Evolutionary conservation across 208 protist species (phyloP).

Genomic region (Leptomonas pyrrhocoris): DNA sequence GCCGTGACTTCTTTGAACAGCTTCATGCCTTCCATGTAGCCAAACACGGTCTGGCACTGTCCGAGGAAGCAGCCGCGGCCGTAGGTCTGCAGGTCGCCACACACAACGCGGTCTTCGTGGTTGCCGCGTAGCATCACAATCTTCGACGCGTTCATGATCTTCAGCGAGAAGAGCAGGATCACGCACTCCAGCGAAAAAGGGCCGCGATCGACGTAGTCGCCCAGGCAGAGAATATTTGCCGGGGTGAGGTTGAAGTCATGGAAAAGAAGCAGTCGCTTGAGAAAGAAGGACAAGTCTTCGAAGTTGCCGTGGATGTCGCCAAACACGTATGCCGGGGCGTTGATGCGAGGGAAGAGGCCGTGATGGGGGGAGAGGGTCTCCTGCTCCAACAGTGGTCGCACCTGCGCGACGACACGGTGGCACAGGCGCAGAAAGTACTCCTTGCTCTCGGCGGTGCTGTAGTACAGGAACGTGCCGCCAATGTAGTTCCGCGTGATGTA

Average conservation of each 20-base stretch:
- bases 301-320: slow-evolving; percentile 91
- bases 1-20: slow-evolving; percentile 67
- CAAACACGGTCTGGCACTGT: slow-evolving; percentile 69
- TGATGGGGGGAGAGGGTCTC: slow-evolving; percentile 58
- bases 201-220: slow-evolving; percentile 99
- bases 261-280: slow-evolving; percentile 56
- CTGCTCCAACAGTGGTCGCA: slow-evolving; percentile 55
- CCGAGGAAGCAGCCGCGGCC: slow-evolving; percentile 66
- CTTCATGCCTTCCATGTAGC: slow-evolving; percentile 48
- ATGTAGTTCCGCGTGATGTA: slow-evolving; percentile 65
- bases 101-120: slow-evolving; percentile 84
- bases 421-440: slow-evolving; percentile 52
- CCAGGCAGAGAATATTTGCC: slow-evolving; percentile 94
- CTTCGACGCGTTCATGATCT: slow-evolving; percentile 67
- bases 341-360: slow-evolving; percentile 58
- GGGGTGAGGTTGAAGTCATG: slow-evolving; percentile 74
- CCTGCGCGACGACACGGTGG: slow-evolving; percentile 52
- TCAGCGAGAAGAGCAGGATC: slow-evolving; percentile 84
- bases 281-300: slow-evolving; percentile 71
- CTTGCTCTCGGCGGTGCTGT: slow-evolving; percentile 51
- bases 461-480: slow-evolving; percentile 56
- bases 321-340: slow-evolving; percentile 66
- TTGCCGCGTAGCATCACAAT: slow-evolving; percentile 86
- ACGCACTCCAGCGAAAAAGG: slow-evolving; percentile 89
- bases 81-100: slow-evolving; percentile 72